Base-by-base conservation (phyloP, 2,329 filamentous ascomycete genomes). In the Phialemonium atrogriseum region DNA sequence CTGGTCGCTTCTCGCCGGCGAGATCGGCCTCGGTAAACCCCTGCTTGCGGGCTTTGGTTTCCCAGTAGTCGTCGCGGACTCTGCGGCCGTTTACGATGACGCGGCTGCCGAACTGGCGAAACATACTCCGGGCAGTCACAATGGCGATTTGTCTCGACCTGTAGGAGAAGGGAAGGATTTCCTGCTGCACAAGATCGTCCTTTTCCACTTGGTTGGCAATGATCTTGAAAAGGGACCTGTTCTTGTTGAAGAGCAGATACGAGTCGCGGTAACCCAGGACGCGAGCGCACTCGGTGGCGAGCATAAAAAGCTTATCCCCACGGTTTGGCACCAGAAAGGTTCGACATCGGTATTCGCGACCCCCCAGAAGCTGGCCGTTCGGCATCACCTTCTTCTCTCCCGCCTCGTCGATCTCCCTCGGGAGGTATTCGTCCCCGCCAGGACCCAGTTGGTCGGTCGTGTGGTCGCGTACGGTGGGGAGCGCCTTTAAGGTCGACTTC, bases 221-320 rank as follows among this genome's bases (percentile, higher is more conserved):
- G 51, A 98, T 98, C 62, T 98, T 98, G 69, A 76, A 94, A 7
- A 98, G 67, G 3, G 91, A 96, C 43, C 89, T 73, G 57, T 98
- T 96, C 64, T 96, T 95, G 71, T 96, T 96, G 67, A 98, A 98
- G 11, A 98, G 66, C 21, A 98, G 69, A 55, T 98, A 98, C n/a
- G 88, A 95, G 57, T 98, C 91, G 39, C 91, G 76, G 55, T 98
- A 98, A 27, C 87, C 84, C 14, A 96, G 68, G 4, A 95, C 87
- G 44, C 91, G 78, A 15, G 91, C 91, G 54, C 91, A 96, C 60
- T 98, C 91, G 11, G 91, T 98, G 21, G 91, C 91, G 32, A 98
- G 75, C 91, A 98, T 98, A 62, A 96, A 98, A 5, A 96, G 73
- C 59, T 95, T 95, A 44, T 93, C 81, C 17, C 85, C 87, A 46